Base-by-base conservation (phyloP, 768 basidiomycete species). In the Rhizopogon vesiculosus region DNA sequence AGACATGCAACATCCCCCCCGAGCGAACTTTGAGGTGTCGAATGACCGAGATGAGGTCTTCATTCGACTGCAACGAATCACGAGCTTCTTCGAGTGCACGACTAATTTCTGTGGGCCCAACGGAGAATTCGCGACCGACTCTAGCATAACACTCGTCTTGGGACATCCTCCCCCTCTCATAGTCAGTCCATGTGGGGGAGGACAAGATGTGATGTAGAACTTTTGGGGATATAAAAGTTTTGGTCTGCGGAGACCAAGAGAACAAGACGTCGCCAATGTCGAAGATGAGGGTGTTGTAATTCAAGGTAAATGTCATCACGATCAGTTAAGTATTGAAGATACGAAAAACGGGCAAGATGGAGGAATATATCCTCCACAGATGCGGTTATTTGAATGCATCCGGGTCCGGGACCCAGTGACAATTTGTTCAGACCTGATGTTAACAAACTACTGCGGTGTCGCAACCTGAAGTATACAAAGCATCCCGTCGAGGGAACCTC, bases 261-360 rank as follows among this genome's bases (percentile, higher is more conserved):
- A 83, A 82, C 45, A 82, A 70, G 7, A 82, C 81, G 60, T 82
- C 82, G 18, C 81, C 80, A 33, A 83, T 69, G 64, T 83, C 82
- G 64, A 81, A 76, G 60, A 83, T 75, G 59, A 81, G 66, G 9
- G 75, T 69, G 19, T n/a, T 55, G n/a, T 54, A 55, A 33, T 31
- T 40, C 6, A 51, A 40, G 35, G 50, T 22, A 22, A 28, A 25
- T 16, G 53, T 38, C 53, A 55, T 55, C 19, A 18, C 9, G 50
- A 41, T 19, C 35, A 40, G 38, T 7, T 33, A 16, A n/a, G 22
- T 39, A 6, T 39, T 33, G 33, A n/a, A 19, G 28, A 15, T 18
- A 42, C 19, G 22, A 8, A 12, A 53, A 19, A 16, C 5, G 51
- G 51, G 39, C 1, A 31, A 7, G 22, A 33, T 31, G 4, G 10